Conservation (phyloP, 148 eudicot species). For the Diospyros lotus region DNA sequence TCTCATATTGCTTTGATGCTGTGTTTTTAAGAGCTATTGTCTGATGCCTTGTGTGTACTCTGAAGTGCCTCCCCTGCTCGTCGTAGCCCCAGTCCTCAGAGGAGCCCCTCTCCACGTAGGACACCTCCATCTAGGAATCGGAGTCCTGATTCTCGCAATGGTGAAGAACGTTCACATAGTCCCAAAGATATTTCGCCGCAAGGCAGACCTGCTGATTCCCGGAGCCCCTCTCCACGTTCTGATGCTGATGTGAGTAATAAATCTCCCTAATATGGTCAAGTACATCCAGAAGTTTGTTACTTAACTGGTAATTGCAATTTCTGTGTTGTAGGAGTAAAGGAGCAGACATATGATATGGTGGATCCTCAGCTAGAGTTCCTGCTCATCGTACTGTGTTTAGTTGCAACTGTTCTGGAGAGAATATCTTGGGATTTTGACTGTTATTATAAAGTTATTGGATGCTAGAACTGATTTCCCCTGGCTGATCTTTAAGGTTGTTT, state of each 20-base stretch:
- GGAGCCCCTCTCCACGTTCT: slow-evolving; percentile 78
- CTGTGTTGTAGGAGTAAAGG: slow-evolving; percentile 39
- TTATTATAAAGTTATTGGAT: slow-evolving; percentile 15
- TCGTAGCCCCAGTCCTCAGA: slow-evolving; percentile 55
- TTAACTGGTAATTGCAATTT: not conserved
- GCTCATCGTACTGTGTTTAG: slow-evolving; percentile 2
- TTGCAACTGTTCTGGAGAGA: slow-evolving; percentile 9
- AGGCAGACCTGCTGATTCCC: slow-evolving; percentile 53
- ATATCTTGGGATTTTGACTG: slow-evolving; percentile 11
- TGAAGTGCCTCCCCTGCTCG: slow-evolving; percentile 68
- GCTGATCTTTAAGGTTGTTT: slow-evolving; percentile 20
- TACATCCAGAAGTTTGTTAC: not conserved
- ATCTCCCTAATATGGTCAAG: not conserved
- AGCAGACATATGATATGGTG: slow-evolving; percentile 1
- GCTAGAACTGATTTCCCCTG: slow-evolving; percentile 14
- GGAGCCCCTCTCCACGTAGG: slow-evolving; percentile 62
- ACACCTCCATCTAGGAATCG: slow-evolving; percentile 42
- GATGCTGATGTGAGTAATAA: slow-evolving; percentile 71
- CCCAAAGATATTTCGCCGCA: slow-evolving; percentile 62
- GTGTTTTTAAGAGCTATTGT: not conserved
- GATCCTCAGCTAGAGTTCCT: slow-evolving; percentile 5
- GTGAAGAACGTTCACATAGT: slow-evolving; percentile 46
- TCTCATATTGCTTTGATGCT: not conserved
- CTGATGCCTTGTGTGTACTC: slow-evolving; percentile 6
- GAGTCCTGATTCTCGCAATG: slow-evolving; percentile 46